These are phyloP conservation scores for Carex cristatella DNA, from an alignment of 176 grass and related monocot species.

Conservation along the genomic window DNA sequence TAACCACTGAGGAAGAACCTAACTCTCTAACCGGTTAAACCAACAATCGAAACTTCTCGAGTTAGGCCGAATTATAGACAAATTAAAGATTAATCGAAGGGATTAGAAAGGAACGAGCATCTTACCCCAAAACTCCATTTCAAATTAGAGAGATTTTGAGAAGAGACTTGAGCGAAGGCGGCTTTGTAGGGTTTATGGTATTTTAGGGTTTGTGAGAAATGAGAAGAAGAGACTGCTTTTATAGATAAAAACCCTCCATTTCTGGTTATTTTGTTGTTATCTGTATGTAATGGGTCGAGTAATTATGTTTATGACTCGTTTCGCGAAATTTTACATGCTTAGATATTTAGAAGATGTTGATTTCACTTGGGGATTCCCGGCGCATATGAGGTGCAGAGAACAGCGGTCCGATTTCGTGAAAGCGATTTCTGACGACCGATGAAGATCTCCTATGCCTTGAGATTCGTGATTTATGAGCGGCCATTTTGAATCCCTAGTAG, in stretches of 20 bases:
- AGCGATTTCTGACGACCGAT: not conserved
- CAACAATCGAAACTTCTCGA: not conserved
- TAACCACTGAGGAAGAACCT: not conserved
- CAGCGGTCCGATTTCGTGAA: slow-evolving; percentile 13
- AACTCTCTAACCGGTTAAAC: not conserved
- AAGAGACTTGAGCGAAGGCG: not conserved
- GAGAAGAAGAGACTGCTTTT: not conserved
- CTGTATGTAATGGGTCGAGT: not conserved
- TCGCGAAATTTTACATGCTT: not conserved
- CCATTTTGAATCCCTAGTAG: not conserved
- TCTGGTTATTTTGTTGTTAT: not conserved
- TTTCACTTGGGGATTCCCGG: not conserved
- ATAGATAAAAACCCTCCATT: slow-evolving; percentile 6
- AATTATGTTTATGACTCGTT: not conserved
- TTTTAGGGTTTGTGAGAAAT: slow-evolving; percentile 15
- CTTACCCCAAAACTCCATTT: slow-evolving; percentile 27
- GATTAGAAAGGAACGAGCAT: not conserved
- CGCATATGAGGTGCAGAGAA: not conserved
- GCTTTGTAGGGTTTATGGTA: slow-evolving; percentile 25
- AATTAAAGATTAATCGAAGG: not conserved
- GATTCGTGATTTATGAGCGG: not conserved
- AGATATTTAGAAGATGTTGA: not conserved
- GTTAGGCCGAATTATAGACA: not conserved
- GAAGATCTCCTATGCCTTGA: not conserved
- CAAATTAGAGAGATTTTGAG: not conserved